Base-by-base conservation (phyloP, 768 basidiomycete genomes). In the Tulasnella calospora region DNA sequence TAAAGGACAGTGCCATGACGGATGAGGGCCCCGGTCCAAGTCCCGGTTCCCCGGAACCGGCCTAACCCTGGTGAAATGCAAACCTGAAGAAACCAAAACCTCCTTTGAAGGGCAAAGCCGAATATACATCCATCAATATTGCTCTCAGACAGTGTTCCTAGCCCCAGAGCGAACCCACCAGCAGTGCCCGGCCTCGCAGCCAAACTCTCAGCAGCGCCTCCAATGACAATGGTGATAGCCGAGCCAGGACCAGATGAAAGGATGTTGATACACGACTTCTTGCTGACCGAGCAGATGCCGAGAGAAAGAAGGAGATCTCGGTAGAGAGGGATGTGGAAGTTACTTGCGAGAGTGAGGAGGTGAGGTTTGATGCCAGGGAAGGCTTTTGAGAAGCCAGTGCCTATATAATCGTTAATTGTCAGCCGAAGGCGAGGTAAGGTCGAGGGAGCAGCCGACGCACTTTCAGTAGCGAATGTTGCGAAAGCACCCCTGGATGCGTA, bases 131-230 rank as follows among this genome's bases (percentile, higher is more conserved):
- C 5, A 23, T 30, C 23, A 71, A 7, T 5, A 12, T 57, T 2
- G 33, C 2, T 38, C 35, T 35, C 41, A 35, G 41, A 67, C 44
- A 40, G 15, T 15, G n/a, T 17, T 71, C 40, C 30, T 35, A 23
- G 12, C 5, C n/a, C 27, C 23, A 47, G 23, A 30, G 21, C 21
- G 12, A 74, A 36, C 79, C 13, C 44, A 80, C 79, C 96, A 35
- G 95, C 96, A 44, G 98, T 99, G n/a, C 98, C 98, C 1, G 98
- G 98, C 81, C 91, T 93, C 10, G 98, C 98, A 81, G 91, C 92
- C 82, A 99, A 84, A 84, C 93, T 94, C 86, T 99, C 98, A 21
- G 96, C 92, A 0, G 98, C 97, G 33, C 98, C 98, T 0, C 98
- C 98, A 0, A 99, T 92, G 4, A 99, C 96, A 79, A 99, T 99